Conservation (phyloP, 2,329 filamentous ascomycete species). For the Colletotrichum gloeosporioides region DNA sequence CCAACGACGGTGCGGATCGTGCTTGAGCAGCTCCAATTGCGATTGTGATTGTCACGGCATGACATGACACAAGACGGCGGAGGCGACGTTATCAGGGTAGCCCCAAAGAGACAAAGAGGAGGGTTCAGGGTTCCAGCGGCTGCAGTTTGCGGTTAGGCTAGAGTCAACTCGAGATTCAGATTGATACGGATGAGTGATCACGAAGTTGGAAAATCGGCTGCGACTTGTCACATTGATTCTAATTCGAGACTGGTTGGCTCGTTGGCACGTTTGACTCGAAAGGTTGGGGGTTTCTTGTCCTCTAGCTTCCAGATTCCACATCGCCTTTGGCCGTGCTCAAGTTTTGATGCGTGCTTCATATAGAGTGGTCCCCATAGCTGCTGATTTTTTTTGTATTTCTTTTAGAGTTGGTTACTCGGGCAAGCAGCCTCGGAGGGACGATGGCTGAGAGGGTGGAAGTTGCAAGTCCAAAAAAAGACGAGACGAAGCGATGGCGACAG, state of each 20-base stretch:
- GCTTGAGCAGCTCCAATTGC: not conserved
- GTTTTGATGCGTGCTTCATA: not conserved
- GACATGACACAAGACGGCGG: not conserved
- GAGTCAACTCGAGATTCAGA: not conserved
- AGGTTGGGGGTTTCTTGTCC: not conserved
- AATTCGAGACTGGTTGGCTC: not conserved
- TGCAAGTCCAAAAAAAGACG: not conserved
- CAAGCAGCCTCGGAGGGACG: not conserved
- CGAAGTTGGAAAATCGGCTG: not conserved
- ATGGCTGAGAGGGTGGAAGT: not conserved
- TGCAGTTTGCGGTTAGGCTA: not conserved
- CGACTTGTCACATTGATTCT: not conserved
- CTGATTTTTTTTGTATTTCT: not conserved
- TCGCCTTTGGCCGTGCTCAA: not conserved
- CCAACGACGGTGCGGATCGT: not conserved
- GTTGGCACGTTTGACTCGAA: not conserved
- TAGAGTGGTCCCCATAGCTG: not conserved
- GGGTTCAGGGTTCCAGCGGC: not conserved
- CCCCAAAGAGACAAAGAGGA: not conserved
- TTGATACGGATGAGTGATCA: too few relatives aligned
- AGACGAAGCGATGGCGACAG: not conserved
- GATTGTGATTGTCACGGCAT: not conserved
- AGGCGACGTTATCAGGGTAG: not conserved
- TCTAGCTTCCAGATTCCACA: not conserved
- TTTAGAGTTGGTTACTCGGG: not conserved